Percentiles rank a stretch among this genome's conserved stretches.
Conservation (phyloP, 148 eudicot genomes). For the Cornus suecica region DNA sequence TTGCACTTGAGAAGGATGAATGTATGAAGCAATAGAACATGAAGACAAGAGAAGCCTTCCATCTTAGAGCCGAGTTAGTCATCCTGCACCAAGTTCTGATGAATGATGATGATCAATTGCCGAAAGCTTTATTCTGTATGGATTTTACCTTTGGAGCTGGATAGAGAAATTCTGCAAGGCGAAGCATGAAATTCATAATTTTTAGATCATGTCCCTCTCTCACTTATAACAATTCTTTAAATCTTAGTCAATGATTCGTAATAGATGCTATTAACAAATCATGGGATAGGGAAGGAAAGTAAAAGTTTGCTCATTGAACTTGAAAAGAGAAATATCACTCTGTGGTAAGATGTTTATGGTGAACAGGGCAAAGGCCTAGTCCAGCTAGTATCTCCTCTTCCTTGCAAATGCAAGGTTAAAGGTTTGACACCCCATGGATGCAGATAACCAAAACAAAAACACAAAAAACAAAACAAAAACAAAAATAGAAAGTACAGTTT, state of each 20-base stretch:
- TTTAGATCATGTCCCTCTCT: neutral
- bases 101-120: neutral
- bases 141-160: neutral
- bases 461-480: too few species aligned
- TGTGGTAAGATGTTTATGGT: neutral
- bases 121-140: neutral
- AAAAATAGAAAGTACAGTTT: too few species aligned
- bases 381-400: too few species aligned
- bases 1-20: conserved; percentile 23
- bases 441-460: too few species aligned
- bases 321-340: neutral
- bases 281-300: neutral
- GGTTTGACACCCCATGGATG: too few species aligned
- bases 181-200: neutral
- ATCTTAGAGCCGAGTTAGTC: conserved; percentile 6
- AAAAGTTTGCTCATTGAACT: neutral
- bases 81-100: neutral
- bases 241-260: neutral
- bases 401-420: too few species aligned
- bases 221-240: neutral
- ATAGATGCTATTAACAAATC: neutral
- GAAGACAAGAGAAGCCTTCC: conserved; percentile 9
- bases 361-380: neutral
- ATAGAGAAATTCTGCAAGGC: neutral
- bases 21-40: conserved; percentile 25